Conservation (phyloP, 768 basidiomycete genomes). For the Kwoniella pini region DNA sequence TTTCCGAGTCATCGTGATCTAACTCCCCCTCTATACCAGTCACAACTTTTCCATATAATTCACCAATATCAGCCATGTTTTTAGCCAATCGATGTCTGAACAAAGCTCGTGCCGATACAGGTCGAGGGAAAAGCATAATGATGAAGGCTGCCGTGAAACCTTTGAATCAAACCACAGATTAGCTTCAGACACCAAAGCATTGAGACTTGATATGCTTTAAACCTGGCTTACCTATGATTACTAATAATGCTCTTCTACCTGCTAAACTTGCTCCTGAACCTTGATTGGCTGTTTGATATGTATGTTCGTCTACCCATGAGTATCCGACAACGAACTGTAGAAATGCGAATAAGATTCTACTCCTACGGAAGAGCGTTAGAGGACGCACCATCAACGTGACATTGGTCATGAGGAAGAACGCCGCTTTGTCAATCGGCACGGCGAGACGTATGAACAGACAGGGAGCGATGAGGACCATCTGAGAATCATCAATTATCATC, state of each 20-base stretch:
- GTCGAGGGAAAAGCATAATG: conserved; percentile 61
- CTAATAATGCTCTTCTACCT: conserved; percentile 61
- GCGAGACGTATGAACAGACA: conserved; percentile 61
- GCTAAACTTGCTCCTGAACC: conserved; percentile 63
- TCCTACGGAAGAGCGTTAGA: not conserved
- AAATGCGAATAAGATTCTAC: not conserved
- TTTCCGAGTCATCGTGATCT: conserved; percentile 52
- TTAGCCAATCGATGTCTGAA: conserved; percentile 59
- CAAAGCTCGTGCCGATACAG: conserved; percentile 60
- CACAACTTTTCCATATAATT: conserved; percentile 55
- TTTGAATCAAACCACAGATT: not conserved
- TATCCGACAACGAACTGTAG: conserved; percentile 61
- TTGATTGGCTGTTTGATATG: conserved; percentile 58
- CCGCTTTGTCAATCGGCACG: conserved; percentile 52
- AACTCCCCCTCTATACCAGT: conserved; percentile 56
- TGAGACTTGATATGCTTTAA: no score
- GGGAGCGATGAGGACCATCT: conserved; percentile 59
- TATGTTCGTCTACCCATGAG: conserved; percentile 63
- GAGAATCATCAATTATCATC: not conserved
- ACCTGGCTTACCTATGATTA: conserved; percentile 58
- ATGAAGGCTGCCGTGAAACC: conserved; percentile 62
- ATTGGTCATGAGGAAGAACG: conserved; percentile 48
- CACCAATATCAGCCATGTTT: conserved; percentile 56
- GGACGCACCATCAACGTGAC: conserved; percentile 56
- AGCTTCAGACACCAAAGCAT: not conserved